Percentiles rank a stretch among this genome's conserved stretches.
Evolutionary conservation across 2,329 filamentous ascomycete genomes (phyloP).

Genomic region (Cercospora citrullina): DNA sequence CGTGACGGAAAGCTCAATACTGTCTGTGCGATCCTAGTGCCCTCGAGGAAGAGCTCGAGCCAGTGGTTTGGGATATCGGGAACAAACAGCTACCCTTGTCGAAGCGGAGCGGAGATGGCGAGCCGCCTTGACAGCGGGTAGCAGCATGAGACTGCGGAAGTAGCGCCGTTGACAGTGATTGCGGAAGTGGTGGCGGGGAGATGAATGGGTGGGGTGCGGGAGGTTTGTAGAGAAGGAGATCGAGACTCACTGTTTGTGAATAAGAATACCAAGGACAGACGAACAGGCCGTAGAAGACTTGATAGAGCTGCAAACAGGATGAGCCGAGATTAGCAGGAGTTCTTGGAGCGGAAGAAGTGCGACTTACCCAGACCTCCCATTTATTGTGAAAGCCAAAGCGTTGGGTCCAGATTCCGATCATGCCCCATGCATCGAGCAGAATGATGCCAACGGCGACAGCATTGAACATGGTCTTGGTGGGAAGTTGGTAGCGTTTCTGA

Average conservation of each 20-base stretch:
- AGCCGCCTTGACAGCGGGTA: slow-evolving; percentile 16
- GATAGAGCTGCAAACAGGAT: slow-evolving; percentile 18
- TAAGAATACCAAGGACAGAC: slow-evolving; percentile 72
- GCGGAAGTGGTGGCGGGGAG: slow-evolving; percentile 3
- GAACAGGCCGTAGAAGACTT: slow-evolving; percentile 61
- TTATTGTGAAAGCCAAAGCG: slow-evolving; percentile 41
- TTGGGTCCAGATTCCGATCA: slow-evolving; percentile 59
- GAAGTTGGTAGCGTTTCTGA: slow-evolving; percentile 60
- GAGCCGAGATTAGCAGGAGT: not conserved
- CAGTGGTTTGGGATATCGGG: slow-evolving; percentile 2
- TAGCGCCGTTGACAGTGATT: not conserved
- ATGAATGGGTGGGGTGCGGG: slow-evolving; percentile 2
- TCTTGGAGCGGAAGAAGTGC: not conserved
- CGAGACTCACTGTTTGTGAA: slow-evolving; percentile 56
- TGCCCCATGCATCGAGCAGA: slow-evolving; percentile 60
- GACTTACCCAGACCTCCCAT: slow-evolving; percentile 27
- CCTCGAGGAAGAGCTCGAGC: slow-evolving; percentile 3
- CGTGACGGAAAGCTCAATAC: not conserved
- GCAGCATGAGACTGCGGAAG: slow-evolving; percentile 3
- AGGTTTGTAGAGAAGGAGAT: not conserved
- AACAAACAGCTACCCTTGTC: slow-evolving; percentile 6
- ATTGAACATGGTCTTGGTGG: slow-evolving; percentile 70
- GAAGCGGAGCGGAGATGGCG: slow-evolving; percentile 1
- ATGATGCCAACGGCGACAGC: slow-evolving; percentile 62
- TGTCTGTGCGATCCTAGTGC: slow-evolving; percentile 9